A percentile compares a stretch with the other conserved stretches of the same genome.
These are phyloP conservation scores for Komagataea norvegica DNA, from an alignment of 1,139 yeast genomes.

Conservation along the genomic window DNA sequence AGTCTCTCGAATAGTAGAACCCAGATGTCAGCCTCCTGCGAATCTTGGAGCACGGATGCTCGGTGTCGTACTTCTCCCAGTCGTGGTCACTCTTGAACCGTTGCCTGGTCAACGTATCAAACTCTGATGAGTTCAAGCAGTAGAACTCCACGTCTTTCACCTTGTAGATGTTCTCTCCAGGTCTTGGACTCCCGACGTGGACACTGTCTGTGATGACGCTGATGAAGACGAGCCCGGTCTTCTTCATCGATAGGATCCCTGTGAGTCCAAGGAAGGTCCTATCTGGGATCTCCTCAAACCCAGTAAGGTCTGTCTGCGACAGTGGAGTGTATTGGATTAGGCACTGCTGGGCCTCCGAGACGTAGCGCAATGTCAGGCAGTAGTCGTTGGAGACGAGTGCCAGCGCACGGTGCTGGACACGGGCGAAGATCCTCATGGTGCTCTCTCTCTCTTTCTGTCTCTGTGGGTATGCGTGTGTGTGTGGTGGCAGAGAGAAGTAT, in stretches of 20 bases:
- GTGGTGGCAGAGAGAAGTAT: too few species aligned
- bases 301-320: conserved; percentile 36
- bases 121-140: conserved; percentile 55
- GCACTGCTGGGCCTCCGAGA: conserved; percentile 26
- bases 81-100: conserved; percentile 27
- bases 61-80: conserved; percentile 36
- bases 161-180: conserved; percentile 47
- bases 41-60: conserved; percentile 57
- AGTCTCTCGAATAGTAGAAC: conserved; percentile 60
- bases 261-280: conserved; percentile 49
- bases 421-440: conserved; percentile 31
- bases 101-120: conserved; percentile 37
- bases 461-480: too few species aligned
- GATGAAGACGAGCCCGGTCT: conserved; percentile 42
- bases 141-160: conserved; percentile 58
- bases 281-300: conserved; percentile 40
- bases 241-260: conserved; percentile 53
- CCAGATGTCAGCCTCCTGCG: conserved; percentile 52
- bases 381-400: conserved; percentile 44
- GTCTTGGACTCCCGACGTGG: conserved; percentile 55
- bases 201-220: conserved; percentile 55
- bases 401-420: conserved; percentile 50
- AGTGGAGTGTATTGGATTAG: conserved; percentile 48
- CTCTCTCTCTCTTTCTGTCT: conserved; percentile 4
- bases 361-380: conserved; percentile 41